Evolutionary conservation across 768 basidiomycete species (phyloP), one percentile per base, ranked within the genome.

Genomic region (Russula vinacea): DNA sequence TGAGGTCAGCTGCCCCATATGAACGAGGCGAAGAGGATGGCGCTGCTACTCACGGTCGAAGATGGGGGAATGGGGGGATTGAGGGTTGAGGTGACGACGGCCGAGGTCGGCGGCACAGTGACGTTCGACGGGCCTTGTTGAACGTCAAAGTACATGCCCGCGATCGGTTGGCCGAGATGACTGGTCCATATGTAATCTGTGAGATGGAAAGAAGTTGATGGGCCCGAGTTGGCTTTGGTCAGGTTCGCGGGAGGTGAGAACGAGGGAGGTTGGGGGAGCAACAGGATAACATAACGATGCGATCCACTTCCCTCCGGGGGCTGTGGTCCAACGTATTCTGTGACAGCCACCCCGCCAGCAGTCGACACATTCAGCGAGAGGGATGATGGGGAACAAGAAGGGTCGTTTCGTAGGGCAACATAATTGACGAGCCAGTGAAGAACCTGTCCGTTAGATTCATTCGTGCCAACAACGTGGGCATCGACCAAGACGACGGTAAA

Each of bases 341-440:
- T 90, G 68, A 90, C 81, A 40, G 72, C 75, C 26, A 76, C 78
- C 8, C 77, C 82, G 19, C 77, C 74, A 4, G 74, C 65, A 68
- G 77, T 80, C 54, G 77, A 76, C 37, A 87, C 72, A 16, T 71
- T 71, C 13, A 57, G n/a, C 24, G 49, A 22, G 35, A 10, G 35
- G 35, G 35, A 35, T 5, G 35, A 35, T 5, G 35, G 35, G 35
- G 35, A 35, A 7, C 35, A 35, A 35, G 35, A 35, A 35, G 35
- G 8, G 4, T 13, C 76, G 32, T 72, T 22, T 6, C 22, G 68
- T 44, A 88, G 63, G 5, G 78, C 78, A 17, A 83, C 89, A 26
- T 80, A 78, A 73, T 91, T 90, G 64, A 85, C 83, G 54, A 93
- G 82, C 90, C 90, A 92, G 77, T 92, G 91, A 60, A 88, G 82